phyloP scores from a whole-genome alignment of 345 rosid genomes.

The Angophora floribunda region DNA sequence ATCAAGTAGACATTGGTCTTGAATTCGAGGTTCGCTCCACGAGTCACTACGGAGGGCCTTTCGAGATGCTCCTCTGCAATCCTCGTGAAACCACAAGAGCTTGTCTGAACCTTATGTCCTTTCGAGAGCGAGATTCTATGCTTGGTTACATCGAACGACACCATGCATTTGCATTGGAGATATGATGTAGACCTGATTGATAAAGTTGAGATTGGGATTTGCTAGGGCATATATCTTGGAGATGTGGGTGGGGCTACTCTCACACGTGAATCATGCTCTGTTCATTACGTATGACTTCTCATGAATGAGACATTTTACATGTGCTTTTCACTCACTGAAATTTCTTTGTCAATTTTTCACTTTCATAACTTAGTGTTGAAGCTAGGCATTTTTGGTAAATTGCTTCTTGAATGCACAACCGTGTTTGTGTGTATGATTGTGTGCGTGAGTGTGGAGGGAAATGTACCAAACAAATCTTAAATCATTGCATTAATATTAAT shows the following conservation, averaged over 20 bases:
- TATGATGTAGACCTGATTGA: neutral
- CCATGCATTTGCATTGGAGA: neutral
- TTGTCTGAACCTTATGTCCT: neutral
- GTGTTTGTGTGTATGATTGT: neutral
- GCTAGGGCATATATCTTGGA: neutral
- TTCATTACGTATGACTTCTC: neutral
- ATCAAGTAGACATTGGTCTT: neutral
- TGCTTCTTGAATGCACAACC: neutral
- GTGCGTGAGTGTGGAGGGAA: accelerated
- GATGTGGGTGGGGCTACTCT: neutral
- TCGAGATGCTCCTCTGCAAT: neutral
- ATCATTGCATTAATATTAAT: too few relatives aligned
- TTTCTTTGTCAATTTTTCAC: neutral
- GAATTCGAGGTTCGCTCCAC: neutral
- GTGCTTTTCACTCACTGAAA: neutral
- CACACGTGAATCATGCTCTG: neutral
- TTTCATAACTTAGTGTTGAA: neutral
- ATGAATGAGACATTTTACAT: neutral
- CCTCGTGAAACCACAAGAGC: neutral
- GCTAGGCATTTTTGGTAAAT: neutral
- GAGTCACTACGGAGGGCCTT: neutral
- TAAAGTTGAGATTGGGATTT: neutral
- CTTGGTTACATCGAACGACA: neutral
- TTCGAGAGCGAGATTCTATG: neutral
- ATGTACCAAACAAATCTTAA: too few relatives aligned